phyloP scores from a whole-genome alignment of 129 eudicot genomes.

The Pulicaria dysenterica region DNA sequence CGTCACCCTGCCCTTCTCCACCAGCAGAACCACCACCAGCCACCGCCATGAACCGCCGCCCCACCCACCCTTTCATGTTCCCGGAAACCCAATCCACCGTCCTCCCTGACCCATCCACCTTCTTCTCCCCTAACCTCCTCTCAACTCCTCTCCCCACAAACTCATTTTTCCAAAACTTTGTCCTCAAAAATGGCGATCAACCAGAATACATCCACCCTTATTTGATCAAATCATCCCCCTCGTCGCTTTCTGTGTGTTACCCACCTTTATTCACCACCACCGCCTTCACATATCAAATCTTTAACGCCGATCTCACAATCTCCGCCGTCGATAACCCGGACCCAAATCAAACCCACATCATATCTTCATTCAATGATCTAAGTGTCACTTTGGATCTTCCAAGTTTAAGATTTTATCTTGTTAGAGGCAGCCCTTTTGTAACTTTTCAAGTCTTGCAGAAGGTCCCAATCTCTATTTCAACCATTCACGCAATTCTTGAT shows the following conservation, averaged over 20 bases:
- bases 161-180: constrained; percentile 86
- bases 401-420: constrained; percentile 69
- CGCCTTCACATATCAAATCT: constrained; percentile 62
- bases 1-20: constrained; percentile 34
- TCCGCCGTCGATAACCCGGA: constrained; percentile 45
- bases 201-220: constrained; percentile 94
- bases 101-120: constrained; percentile 76
- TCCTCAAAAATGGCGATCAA: constrained; percentile 87
- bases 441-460: constrained; percentile 52
- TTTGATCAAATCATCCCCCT: constrained; percentile 55
- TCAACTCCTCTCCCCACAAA: constrained; percentile 86
- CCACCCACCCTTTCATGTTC: constrained; percentile 55
- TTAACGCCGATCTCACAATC: constrained; percentile 69
- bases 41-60: constrained; percentile 34
- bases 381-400: constrained; percentile 80
- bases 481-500: constrained; percentile 74
- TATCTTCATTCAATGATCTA: constrained; percentile 71
- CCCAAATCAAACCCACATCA: constrained; percentile 55
- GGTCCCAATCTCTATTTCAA: constrained; percentile 50
- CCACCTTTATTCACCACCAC: constrained; percentile 60
- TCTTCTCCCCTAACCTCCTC: constrained; percentile 69
- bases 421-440: constrained; percentile 80
- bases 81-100: constrained; percentile 69
- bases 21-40: constrained; percentile 50
- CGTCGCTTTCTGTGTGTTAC: constrained; percentile 67